Evolutionary conservation across 768 basidiomycete genomes (phyloP).

Genomic region (Hortiboletus campestris): DNA sequence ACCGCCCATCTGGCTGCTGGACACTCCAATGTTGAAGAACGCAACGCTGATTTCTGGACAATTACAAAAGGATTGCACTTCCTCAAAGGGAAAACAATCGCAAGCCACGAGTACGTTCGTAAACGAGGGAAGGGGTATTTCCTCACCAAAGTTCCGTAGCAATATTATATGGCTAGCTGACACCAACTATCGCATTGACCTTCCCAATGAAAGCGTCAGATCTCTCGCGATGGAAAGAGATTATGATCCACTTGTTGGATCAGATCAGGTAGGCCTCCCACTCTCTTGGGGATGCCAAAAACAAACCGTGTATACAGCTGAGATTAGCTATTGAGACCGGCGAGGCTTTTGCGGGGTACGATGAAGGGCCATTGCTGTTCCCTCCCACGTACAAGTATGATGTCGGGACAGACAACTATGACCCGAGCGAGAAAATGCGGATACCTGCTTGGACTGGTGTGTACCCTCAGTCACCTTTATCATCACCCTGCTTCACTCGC

Average conservation of each 20-base stretch:
- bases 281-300: not conserved
- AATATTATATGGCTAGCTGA: constrained; percentile 94
- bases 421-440: constrained; percentile 93
- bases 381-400: constrained; percentile 94
- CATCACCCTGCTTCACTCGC: constrained; percentile 2
- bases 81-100: constrained; percentile 82
- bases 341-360: constrained; percentile 78
- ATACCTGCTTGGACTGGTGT: constrained; percentile 97
- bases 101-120: constrained; percentile 78
- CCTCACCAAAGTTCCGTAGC: constrained; percentile 41
- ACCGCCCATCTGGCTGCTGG: constrained; percentile 98
- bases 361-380: constrained; percentile 90
- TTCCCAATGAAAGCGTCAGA: constrained; percentile 80
- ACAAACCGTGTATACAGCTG: constrained; percentile 47
- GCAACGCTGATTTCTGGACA: constrained; percentile 90
- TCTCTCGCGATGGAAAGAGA: constrained; percentile 61
- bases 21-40: constrained; percentile 82
- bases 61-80: constrained; percentile 85
- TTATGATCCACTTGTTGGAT: constrained; percentile 69
- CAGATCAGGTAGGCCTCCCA: constrained; percentile 73
- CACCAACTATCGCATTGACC: constrained; percentile 90
- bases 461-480: constrained; percentile 13
- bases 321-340: constrained; percentile 66
- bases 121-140: not conserved
- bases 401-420: constrained; percentile 79